phyloP scores from a whole-genome alignment of 2,329 filamentous ascomycete genomes.

The Aspergillus persii region DNA sequence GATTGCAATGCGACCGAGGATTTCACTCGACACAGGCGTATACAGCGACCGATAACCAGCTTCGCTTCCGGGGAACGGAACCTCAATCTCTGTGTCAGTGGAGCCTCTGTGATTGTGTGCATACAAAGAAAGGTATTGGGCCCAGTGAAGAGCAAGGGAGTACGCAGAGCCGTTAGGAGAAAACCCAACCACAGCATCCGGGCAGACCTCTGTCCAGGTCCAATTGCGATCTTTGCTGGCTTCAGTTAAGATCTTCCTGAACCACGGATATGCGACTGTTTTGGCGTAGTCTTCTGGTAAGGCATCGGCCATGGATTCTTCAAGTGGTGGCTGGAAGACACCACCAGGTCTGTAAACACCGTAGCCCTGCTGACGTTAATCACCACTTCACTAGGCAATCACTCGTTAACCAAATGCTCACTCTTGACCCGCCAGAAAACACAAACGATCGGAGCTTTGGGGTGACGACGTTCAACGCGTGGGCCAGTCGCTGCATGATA shows the following conservation, averaged over 20 bases:
- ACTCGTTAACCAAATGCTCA: background rate
- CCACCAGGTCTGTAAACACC: constrained; percentile 26
- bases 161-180: constrained; percentile 29
- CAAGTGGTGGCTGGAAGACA: constrained; percentile 28
- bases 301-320: constrained; percentile 28
- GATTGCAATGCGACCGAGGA: constrained; percentile 27
- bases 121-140: constrained; percentile 30
- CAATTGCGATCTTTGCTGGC: constrained; percentile 26
- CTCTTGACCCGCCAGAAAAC: constrained; percentile 31
- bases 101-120: constrained; percentile 21
- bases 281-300: constrained; percentile 27
- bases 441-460: constrained; percentile 31
- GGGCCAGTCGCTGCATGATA: constrained; percentile 39
- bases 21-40: constrained; percentile 27
- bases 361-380: constrained; percentile 16
- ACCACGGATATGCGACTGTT: constrained; percentile 31
- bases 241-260: constrained; percentile 19
- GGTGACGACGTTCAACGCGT: constrained; percentile 29
- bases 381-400: background rate
- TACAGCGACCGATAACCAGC: constrained; percentile 22
- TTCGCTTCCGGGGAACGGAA: constrained; percentile 27
- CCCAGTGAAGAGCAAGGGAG: constrained; percentile 29
- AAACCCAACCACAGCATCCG: constrained; percentile 32
- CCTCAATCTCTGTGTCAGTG: constrained; percentile 2
- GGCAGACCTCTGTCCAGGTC: constrained; percentile 39